Evolutionary conservation across 768 basidiomycete species (phyloP), one percentile per base, ranked within the genome.

Genomic region (Pisolithus albus): DNA sequence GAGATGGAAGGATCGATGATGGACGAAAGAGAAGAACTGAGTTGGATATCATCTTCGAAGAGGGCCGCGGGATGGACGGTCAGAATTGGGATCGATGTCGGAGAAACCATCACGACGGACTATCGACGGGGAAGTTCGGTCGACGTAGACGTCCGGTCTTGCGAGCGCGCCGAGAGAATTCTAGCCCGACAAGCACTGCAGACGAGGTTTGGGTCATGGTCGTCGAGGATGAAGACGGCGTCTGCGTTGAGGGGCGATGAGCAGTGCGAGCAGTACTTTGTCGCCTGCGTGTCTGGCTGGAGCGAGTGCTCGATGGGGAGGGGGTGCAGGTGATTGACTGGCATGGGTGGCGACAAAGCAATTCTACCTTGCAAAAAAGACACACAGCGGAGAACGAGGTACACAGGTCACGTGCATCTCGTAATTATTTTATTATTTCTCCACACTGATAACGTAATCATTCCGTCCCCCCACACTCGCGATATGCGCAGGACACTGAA

Each of bases 121-220:
- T 56, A 62, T 53, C 46, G 21, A 23, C 4, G 65, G 61, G 40
- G 59, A 58, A 50, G 67, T 63, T 15, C 63, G 50, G 53, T 72
- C 71, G 53, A 60, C 59, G 54, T 61, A 58, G 26, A 61, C 30
- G 46, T 57, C 57, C 56, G 42, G 26, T 47, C 32, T 8, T 51
- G 43, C n/a, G 44, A 38, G 26, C 26, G 37, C 7, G 34, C 10
- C 13, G 39, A 38, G 28, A 23, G 23, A 13, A 40, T 56, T 52
- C 66, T 70, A 36, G 72, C 71, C 32, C 74, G 74, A 69, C 80
- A 82, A 45, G 71, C 61, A 13, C 68, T 66, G 57, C 80, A 83
- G 49, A 82, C 73, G 53, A 65, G 63, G 54, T 57, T 59, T 15
- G 59, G 37, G 42, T 65, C 63, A 32, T 58, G 50, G 53, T 50